phyloP scores from a whole-genome alignment of 495 filamentous ascomycete genomes.

The Hypomontagnella monticulosa region DNA sequence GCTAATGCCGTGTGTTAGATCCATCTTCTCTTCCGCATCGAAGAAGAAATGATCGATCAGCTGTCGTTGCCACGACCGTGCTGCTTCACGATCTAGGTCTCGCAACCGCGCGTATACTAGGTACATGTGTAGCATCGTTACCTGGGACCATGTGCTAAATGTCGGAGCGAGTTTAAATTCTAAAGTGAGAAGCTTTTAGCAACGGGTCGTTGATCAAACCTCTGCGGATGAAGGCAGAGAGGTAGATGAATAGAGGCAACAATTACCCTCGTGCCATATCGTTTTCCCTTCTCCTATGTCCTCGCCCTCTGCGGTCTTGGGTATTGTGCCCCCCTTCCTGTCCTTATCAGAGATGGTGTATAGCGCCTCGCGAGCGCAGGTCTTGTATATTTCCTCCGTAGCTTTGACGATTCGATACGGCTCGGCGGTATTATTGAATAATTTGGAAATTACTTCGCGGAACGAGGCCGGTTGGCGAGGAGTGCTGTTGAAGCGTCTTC shows the following conservation, averaged over 20 bases:
- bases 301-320: conserved; percentile 74
- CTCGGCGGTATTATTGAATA: conserved; percentile 60
- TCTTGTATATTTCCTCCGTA: conserved; percentile 80
- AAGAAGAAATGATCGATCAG: conserved; percentile 93
- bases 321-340: conserved; percentile 64
- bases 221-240: not conserved
- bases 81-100: conserved; percentile 66
- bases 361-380: conserved; percentile 77
- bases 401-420: conserved; percentile 80
- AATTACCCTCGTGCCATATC: conserved; percentile 84
- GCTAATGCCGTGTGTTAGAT: conserved; percentile 70
- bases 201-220: not conserved
- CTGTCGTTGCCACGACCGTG: conserved; percentile 54
- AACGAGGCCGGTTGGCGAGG: conserved; percentile 23
- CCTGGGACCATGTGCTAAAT: conserved; percentile 94
- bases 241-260: not conserved
- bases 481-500: conserved; percentile 37
- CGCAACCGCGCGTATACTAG: conserved; percentile 88
- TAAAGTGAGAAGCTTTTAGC: conserved; percentile 34
- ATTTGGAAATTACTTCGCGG: conserved; percentile 12
- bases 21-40: conserved; percentile 88
- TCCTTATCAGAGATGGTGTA: conserved; percentile 73
- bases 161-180: conserved; percentile 76
- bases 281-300: conserved; percentile 78
- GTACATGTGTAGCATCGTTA: conserved; percentile 96